Conservation (phyloP, 352 stramenopile genomes). For the Phytophthora hibernalis region DNA sequence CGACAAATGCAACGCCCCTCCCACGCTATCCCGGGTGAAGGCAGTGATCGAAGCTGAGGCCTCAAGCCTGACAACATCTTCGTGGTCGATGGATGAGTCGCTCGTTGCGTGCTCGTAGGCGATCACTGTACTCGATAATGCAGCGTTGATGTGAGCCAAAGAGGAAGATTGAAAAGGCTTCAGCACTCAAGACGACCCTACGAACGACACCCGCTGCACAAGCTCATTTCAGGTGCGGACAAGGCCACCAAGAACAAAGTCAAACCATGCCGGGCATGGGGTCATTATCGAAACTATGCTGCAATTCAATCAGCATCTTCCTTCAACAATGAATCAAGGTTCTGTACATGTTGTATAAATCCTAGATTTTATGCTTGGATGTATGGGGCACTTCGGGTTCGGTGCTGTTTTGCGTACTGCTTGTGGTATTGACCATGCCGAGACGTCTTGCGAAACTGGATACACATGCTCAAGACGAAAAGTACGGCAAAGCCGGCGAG, state of each 20-base stretch:
- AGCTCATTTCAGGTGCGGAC: no score
- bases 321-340: no score
- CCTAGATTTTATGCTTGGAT: slow-evolving; percentile 7
- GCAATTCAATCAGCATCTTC: no score
- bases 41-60: not conserved
- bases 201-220: no score
- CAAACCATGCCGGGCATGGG: no score
- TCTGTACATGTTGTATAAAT: no score
- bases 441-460: slow-evolving; percentile 57
- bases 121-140: not conserved
- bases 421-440: slow-evolving; percentile 18
- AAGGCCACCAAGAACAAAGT: no score
- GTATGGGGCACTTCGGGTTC: slow-evolving; percentile 13
- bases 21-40: no score
- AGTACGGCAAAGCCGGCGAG: slow-evolving; percentile 45
- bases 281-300: no score
- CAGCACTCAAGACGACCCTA: not conserved
- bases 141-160: not conserved
- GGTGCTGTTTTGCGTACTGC: not conserved
- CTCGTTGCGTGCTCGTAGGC: not conserved
- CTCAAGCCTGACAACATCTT: not conserved
- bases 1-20: not conserved
- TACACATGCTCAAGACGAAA: slow-evolving; percentile 41
- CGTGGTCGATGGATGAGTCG: not conserved
- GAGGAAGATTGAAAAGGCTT: not conserved